Percentiles rank a stretch among this genome's conserved stretches.
Conservation (phyloP, 768 basidiomycete species). For the Tricholoma terreum region DNA sequence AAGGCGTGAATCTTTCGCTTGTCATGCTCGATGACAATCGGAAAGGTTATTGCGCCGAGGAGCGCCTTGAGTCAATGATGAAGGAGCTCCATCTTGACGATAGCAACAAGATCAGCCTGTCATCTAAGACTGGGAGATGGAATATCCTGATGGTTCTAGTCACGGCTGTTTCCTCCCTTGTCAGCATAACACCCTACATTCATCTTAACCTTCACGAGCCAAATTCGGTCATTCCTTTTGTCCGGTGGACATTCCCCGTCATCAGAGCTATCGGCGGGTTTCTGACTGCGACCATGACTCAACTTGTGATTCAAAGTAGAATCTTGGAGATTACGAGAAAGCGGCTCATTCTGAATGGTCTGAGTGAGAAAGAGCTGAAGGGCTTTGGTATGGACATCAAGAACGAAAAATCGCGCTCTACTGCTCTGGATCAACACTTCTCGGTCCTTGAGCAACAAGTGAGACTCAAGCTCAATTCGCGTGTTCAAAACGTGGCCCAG, state of each 20-base stretch:
- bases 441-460: too few species aligned
- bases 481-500: too few species aligned
- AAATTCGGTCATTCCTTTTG: too few species aligned
- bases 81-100: slow-evolving; percentile 6
- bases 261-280: slow-evolving; percentile 12
- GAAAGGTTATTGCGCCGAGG: slow-evolving; percentile 5
- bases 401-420: too few species aligned
- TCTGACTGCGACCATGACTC: slow-evolving; percentile 9
- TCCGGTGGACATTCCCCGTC: slow-evolving; percentile 12
- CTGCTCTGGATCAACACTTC: too few species aligned
- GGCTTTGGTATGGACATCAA: too few species aligned
- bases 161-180: neutral
- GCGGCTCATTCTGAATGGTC: too few species aligned
- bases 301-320: slow-evolving; percentile 13
- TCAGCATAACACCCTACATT: slow-evolving; percentile 9
- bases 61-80: slow-evolving; percentile 4
- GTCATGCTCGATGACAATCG: slow-evolving; percentile 12
- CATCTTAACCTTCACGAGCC: neutral
- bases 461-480: too few species aligned
- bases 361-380: too few species aligned
- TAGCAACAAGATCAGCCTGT: neutral
- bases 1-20: slow-evolving; percentile 9
- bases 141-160: slow-evolving; percentile 6
- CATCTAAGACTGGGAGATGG: neutral
- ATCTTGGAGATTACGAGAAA: neutral